Conservation (phyloP, 2,329 filamentous ascomycete species). For the Aspergillus floridensis region DNA sequence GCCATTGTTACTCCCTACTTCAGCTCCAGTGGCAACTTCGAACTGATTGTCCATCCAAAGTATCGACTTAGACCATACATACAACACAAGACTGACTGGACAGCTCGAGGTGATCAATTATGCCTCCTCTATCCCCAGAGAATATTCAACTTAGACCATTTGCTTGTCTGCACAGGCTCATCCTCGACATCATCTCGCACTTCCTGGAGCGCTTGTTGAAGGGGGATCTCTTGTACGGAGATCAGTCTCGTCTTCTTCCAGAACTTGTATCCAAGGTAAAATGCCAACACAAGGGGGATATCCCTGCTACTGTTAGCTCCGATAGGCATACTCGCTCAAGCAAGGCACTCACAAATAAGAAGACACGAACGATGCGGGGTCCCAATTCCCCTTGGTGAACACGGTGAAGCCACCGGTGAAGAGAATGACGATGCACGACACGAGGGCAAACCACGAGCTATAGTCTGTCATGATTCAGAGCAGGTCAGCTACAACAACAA, state of each 20-base stretch:
- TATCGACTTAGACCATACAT: no score
- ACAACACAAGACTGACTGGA: no score
- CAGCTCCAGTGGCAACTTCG: no score
- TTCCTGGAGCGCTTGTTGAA: conserved; percentile 53
- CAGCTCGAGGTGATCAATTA: no score
- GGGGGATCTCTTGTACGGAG: conserved; percentile 51
- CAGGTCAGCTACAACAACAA: background rate
- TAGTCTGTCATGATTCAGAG: conserved; percentile 45
- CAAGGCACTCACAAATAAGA: conserved; percentile 58
- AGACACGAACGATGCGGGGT: conserved; percentile 57
- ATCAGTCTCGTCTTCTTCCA: conserved; percentile 60
- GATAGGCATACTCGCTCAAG: background rate
- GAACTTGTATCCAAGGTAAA: conserved; percentile 64
- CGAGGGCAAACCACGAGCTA: conserved; percentile 59
- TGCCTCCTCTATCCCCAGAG: conserved; percentile 29
- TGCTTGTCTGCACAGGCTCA: conserved; percentile 24
- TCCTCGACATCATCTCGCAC: conserved; percentile 38
- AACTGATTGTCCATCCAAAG: no score
- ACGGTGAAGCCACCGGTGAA: conserved; percentile 67
- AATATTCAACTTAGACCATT: conserved; percentile 33
- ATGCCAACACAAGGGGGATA: conserved; percentile 57
- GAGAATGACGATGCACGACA: conserved; percentile 62
- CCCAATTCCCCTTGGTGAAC: conserved; percentile 61
- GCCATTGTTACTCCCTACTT: no score
- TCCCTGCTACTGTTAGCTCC: conserved; percentile 43